Percentiles rank a stretch among this genome's conserved stretches.
These are phyloP conservation scores for Physcia stellaris DNA, from an alignment of 495 filamentous ascomycete genomes.

Conservation along the genomic window DNA sequence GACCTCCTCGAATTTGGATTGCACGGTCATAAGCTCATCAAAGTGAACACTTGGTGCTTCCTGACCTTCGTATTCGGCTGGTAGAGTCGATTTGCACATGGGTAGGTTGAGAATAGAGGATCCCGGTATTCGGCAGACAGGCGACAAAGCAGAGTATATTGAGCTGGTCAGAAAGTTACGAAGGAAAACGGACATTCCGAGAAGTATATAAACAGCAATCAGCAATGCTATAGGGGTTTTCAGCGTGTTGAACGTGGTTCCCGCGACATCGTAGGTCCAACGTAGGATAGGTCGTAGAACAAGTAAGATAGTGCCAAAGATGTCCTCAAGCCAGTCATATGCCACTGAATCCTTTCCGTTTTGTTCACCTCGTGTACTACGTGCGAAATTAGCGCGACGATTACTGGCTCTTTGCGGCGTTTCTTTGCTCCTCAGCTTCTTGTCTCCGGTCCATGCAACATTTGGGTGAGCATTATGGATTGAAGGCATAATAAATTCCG, in stretches of 20 bases:
- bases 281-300: constrained; percentile 19
- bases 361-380: no score
- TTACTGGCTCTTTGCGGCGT: constrained; percentile 2
- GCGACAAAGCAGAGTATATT: constrained; percentile 37
- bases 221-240: constrained; percentile 42
- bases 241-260: constrained; percentile 32
- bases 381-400: no score
- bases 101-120: constrained; percentile 40
- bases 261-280: constrained; percentile 36
- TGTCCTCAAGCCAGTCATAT: no score
- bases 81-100: constrained; percentile 35
- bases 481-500: constrained; percentile 35
- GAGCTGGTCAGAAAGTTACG: constrained; percentile 37
- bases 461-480: constrained; percentile 22
- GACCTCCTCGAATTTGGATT: constrained; percentile 51
- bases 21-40: constrained; percentile 50
- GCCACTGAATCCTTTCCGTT: no score
- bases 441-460: constrained; percentile 17
- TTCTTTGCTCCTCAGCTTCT: constrained; percentile 6
- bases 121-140: constrained; percentile 52
- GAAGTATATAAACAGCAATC: constrained; percentile 36
- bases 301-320: no score
- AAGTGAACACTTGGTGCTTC: constrained; percentile 38
- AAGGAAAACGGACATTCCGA: constrained; percentile 32
- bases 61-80: constrained; percentile 9